Evolutionary conservation across 2,329 filamentous ascomycete genomes (phyloP).

Genomic region (Diplocarpon rosae): DNA sequence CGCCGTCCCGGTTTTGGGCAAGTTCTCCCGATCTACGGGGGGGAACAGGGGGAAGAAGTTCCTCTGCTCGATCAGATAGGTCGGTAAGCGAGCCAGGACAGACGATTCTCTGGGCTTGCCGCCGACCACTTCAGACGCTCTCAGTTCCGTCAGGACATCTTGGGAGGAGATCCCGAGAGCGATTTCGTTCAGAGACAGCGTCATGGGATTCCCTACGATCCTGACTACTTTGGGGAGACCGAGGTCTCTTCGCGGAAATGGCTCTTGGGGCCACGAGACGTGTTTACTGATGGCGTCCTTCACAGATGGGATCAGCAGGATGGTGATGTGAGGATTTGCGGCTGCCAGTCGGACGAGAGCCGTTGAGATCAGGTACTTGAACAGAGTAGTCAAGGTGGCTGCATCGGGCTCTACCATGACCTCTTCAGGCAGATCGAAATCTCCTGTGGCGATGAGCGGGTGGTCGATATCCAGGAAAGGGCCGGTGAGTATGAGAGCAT

Average conservation of each 20-base stretch:
- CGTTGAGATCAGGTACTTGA: conserved; percentile 67
- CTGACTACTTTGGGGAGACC: conserved; percentile 67
- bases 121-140: conserved; percentile 58
- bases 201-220: conserved; percentile 84
- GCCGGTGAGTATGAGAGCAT: conserved; percentile 69
- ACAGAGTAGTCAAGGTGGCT: conserved; percentile 70
- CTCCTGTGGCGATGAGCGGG: conserved; percentile 69
- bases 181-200: conserved; percentile 77
- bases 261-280: conserved; percentile 76
- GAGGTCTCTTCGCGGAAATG: conserved; percentile 57
- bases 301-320: conserved; percentile 73
- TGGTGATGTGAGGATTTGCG: conserved; percentile 65
- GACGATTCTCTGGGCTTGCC: conserved; percentile 38
- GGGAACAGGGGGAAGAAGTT: conserved; percentile 89
- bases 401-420: conserved; percentile 61
- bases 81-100: conserved; percentile 50
- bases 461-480: conserved; percentile 91
- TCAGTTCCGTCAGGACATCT: conserved; percentile 73
- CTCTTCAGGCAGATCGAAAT: conserved; percentile 64
- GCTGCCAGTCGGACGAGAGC: conserved; percentile 60
- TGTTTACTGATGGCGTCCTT: conserved; percentile 74
- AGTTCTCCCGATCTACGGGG: conserved; percentile 54
- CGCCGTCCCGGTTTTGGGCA: conserved; percentile 53
- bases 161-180: conserved; percentile 73
- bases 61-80: conserved; percentile 76